Evolutionary conservation across 768 basidiomycete genomes (phyloP).

Genomic region (Boletus rubescentipes): DNA sequence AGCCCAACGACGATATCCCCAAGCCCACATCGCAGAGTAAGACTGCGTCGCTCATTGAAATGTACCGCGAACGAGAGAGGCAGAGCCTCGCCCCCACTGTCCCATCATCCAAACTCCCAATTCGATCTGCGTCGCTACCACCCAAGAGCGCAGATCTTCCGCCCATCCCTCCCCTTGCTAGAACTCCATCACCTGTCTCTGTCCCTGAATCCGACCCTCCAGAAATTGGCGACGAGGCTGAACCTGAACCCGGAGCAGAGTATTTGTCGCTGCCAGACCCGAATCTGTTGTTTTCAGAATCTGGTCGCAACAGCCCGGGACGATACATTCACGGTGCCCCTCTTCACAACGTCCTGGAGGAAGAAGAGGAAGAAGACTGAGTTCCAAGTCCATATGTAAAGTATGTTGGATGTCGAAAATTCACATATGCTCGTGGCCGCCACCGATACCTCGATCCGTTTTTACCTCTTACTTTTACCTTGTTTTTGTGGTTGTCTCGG

Average conservation of each 20-base stretch:
- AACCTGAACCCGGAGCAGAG: slow-evolving; percentile 23
- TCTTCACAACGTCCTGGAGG: slow-evolving; percentile 82
- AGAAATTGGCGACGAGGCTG: slow-evolving; percentile 28
- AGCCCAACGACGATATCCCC: slow-evolving; percentile 9
- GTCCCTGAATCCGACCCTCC: slow-evolving; percentile 25
- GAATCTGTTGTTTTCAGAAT: slow-evolving; percentile 40
- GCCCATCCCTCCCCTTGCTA: background rate
- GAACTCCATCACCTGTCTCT: slow-evolving; percentile 15
- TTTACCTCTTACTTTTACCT: background rate
- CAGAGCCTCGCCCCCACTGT: slow-evolving; percentile 22
- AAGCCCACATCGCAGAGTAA: slow-evolving; percentile 45
- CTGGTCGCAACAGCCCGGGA: slow-evolving; percentile 60
- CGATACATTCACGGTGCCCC: slow-evolving; percentile 85
- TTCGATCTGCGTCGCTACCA: slow-evolving; percentile 27
- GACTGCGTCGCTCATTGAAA: slow-evolving; percentile 78
- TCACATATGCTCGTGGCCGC: slow-evolving; percentile 15
- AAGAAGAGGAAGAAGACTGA: slow-evolving; percentile 63
- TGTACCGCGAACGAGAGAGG: slow-evolving; percentile 76
- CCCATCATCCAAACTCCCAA: slow-evolving; percentile 37
- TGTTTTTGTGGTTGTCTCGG: slow-evolving; percentile 5
- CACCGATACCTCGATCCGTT: slow-evolving; percentile 26
- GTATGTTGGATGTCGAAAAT: slow-evolving; percentile 16
- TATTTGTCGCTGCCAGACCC: slow-evolving; percentile 36
- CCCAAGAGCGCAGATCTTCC: slow-evolving; percentile 12
- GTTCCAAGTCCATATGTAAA: slow-evolving; percentile 17